Conservation (phyloP, 805 yeast species). For the Jamesozyma piceae region DNA sequence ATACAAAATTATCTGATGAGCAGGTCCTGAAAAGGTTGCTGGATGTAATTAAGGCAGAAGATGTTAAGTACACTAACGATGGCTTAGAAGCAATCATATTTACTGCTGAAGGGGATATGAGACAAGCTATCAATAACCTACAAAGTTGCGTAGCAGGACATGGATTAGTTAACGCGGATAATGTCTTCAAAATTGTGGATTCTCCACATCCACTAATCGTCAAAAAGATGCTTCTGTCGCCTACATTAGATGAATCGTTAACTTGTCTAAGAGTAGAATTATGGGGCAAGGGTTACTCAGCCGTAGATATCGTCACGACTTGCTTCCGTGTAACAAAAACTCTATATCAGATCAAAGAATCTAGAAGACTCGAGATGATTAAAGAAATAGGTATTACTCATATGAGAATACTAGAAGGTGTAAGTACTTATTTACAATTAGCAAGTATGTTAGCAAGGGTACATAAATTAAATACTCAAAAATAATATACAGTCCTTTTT, state of each 20-base stretch:
- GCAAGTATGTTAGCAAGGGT: slow-evolving; percentile 69
- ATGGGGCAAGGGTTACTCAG: slow-evolving; percentile 88
- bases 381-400: slow-evolving; percentile 85
- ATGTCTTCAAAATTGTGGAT: slow-evolving; percentile 91
- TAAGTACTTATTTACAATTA: slow-evolving; percentile 75
- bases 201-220: slow-evolving; percentile 90
- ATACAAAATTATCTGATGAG: slow-evolving; percentile 69
- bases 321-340: slow-evolving; percentile 82
- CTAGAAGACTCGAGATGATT: slow-evolving; percentile 61
- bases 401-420: slow-evolving; percentile 90
- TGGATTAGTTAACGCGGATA: slow-evolving; percentile 80
- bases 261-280: slow-evolving; percentile 49
- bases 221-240: slow-evolving; percentile 52
- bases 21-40: slow-evolving; percentile 72
- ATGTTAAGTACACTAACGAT: slow-evolving; percentile 72
- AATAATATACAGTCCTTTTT: no score
- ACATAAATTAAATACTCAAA: slow-evolving; percentile 11
- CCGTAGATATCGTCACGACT: slow-evolving; percentile 86
- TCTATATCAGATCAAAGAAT: slow-evolving; percentile 58
- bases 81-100: slow-evolving; percentile 89
- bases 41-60: slow-evolving; percentile 59
- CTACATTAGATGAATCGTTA: slow-evolving; percentile 56
- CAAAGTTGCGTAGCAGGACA: slow-evolving; percentile 94
- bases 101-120: slow-evolving; percentile 97
- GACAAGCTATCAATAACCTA: slow-evolving; percentile 90